Evolutionary conservation across 768 basidiomycete genomes (phyloP), one percentile per base, ranked within the genome.

Genomic region (Mycena haematopus): DNA sequence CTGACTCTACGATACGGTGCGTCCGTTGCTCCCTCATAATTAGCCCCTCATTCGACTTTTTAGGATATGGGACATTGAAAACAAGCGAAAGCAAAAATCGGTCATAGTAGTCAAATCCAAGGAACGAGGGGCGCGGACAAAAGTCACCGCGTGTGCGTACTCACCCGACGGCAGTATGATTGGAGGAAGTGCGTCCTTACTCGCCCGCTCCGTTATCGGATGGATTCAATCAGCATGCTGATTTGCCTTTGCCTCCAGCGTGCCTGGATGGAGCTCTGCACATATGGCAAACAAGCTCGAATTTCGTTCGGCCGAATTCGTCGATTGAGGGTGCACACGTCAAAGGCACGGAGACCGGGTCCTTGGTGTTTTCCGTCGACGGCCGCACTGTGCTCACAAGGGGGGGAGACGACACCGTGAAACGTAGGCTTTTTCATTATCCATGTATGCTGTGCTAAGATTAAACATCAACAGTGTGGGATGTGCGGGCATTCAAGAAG

Each of bases 21-120:
- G 71, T 31, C 29, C 29, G 29, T 31, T 69, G 44, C 25, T 25
- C 65, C 80, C 62, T 58, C 4, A 22, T 44, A 42, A 53, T 49
- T 54, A 51, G 52, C 52, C 52, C 45, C 24, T 38, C 33, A 46
- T 19, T 54, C 25, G 14, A 17, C n/a, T n/a, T 50, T 36, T 24
- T 60, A 96, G 95, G 62, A 91, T 99, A 75, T 99, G 97, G 97
- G 92, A 99, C 69, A 85, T 88, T 35, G 91, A 94, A 72, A 89
- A 95, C 71, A 93, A 89, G 74, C 86, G 93, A 53, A 97, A 98
- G 76, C 95, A 97, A 71, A 98, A 95, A 78, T 84, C 88, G 0
- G 95, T 97, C 45, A 96, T 99, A 69, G 95, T 98, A 17, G 94
- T 96, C 70, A 96, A 96, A 78, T 95, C 92, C 10, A 98, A 96